These are phyloP conservation scores for Erythrophleum ivorense DNA, from an alignment of 331 rosid genomes.

Conservation along the genomic window DNA sequence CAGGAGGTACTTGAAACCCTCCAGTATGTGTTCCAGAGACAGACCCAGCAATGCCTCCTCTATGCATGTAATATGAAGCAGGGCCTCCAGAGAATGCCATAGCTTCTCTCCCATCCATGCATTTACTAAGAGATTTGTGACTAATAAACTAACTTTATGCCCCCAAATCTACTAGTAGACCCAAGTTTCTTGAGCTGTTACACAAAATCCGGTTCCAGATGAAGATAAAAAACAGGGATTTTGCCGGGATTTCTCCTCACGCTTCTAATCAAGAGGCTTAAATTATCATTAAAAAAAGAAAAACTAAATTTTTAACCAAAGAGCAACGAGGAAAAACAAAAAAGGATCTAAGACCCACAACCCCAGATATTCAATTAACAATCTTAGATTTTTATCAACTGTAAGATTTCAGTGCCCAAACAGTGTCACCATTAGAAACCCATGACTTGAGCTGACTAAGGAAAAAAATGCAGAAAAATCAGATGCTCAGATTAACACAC, in stretches of 20 bases:
- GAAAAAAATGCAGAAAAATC: slow-evolving; percentile 54
- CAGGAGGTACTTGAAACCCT: slow-evolving; percentile 66
- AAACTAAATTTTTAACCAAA: slow-evolving; percentile 26
- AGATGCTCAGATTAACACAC: slow-evolving; percentile 37
- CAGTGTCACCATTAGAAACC: slow-evolving; percentile 35
- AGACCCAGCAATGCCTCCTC: slow-evolving; percentile 76
- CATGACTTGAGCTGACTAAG: slow-evolving; percentile 23
- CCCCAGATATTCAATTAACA: slow-evolving; percentile 40
- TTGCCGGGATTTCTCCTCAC: slow-evolving; percentile 29
- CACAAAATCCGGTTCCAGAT: slow-evolving; percentile 5
- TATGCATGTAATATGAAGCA: slow-evolving; percentile 85
- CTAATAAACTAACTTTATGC: slow-evolving; percentile 25
- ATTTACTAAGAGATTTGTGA: slow-evolving; percentile 58
- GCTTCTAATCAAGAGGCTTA: slow-evolving; percentile 17
- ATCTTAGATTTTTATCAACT: slow-evolving; percentile 24
- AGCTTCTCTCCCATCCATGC: slow-evolving; percentile 99
- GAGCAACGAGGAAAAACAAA: neutral
- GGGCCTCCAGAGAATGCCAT: slow-evolving; percentile 88
- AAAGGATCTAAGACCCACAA: slow-evolving; percentile 35
- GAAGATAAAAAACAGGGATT: slow-evolving; percentile 26
- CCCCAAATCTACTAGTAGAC: slow-evolving; percentile 16
- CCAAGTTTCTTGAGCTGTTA: slow-evolving; percentile 27
- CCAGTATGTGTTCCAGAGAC: slow-evolving; percentile 57
- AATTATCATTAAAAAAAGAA: slow-evolving; percentile 31
- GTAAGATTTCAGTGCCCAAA: slow-evolving; percentile 41